A percentile compares a stretch with the other conserved stretches of the same genome.
These are phyloP conservation scores for Irpex rosettiformis DNA, from an alignment of 1,284 basidiomycete genomes.

Conservation along the genomic window DNA sequence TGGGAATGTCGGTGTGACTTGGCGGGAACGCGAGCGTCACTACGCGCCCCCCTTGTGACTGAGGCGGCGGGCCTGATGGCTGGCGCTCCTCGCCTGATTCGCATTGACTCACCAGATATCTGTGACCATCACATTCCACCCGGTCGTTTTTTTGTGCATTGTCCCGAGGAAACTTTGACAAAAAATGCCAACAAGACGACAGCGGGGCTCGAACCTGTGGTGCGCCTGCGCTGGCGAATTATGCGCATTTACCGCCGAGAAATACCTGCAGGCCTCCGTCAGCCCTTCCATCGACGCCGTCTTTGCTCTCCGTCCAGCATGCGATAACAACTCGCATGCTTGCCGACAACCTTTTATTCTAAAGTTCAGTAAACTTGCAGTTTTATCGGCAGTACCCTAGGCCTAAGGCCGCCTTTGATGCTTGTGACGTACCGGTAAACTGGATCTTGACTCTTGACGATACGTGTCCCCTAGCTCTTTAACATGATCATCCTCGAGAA, in stretches of 20 bases:
- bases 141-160: background rate
- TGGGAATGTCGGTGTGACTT: conserved; percentile 1
- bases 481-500: conserved; percentile 18
- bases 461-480: background rate
- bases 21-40: background rate
- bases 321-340: background rate
- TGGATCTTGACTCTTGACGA: background rate
- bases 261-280: background rate
- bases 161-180: background rate
- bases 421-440: background rate
- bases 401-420: too few relatives aligned
- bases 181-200: background rate
- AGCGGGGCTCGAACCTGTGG: too few relatives aligned
- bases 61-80: background rate
- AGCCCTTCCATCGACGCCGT: background rate
- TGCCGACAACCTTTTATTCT: background rate
- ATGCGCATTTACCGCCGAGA: background rate
- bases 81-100: background rate
- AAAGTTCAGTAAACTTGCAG: too few relatives aligned
- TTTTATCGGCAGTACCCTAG: background rate
- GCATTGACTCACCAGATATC: background rate
- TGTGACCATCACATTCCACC: background rate
- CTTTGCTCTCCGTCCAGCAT: background rate
- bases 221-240: too few relatives aligned
- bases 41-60: background rate